phyloP scores from a whole-genome alignment of 2,329 filamentous ascomycete species.

The Ascochyta lentis region DNA sequence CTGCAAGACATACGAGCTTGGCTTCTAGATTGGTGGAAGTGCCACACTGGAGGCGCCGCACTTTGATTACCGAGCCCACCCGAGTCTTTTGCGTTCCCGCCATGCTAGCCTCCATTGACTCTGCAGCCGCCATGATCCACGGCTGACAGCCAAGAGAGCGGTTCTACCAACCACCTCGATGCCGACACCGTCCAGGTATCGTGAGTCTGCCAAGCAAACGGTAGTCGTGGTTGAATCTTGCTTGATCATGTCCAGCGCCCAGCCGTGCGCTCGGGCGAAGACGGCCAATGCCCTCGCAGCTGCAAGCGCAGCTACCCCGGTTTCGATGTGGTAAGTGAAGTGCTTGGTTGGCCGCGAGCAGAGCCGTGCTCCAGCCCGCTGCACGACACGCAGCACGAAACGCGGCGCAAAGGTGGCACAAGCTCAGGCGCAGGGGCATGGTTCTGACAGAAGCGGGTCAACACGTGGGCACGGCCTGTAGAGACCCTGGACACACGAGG shows the following conservation, averaged over 20 bases:
- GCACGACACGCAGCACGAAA: conserved; percentile 17
- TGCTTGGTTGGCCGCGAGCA: conserved; percentile 14
- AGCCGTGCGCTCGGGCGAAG: conserved; percentile 9
- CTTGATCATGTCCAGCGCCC: not conserved
- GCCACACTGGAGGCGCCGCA: not conserved
- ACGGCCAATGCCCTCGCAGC: conserved; percentile 1
- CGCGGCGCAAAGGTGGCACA: conserved; percentile 10
- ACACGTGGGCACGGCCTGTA: conserved; percentile 15
- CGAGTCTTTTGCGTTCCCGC: conserved; percentile 9
- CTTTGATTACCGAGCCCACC: conserved; percentile 14
- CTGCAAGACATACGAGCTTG: conserved; percentile 12
- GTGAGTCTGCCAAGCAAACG: conserved; percentile 5
- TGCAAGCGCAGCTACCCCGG: conserved; percentile 7
- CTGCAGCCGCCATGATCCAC: not conserved
- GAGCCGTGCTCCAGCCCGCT: conserved; percentile 17
- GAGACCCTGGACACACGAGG: conserved; percentile 8
- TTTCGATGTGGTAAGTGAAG: conserved; percentile 19
- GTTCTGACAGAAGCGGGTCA: conserved; percentile 11
- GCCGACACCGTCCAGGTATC: not conserved
- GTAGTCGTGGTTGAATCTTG: not conserved
- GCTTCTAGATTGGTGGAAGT: conserved; percentile 9
- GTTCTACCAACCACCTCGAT: conserved; percentile 9
- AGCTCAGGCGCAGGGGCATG: conserved; percentile 8
- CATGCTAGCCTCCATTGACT: not conserved
- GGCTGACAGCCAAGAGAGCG: conserved; percentile 9